Base-by-base conservation (phyloP, 139 green algal genomes). In the Chlorella sorokiniana region DNA sequence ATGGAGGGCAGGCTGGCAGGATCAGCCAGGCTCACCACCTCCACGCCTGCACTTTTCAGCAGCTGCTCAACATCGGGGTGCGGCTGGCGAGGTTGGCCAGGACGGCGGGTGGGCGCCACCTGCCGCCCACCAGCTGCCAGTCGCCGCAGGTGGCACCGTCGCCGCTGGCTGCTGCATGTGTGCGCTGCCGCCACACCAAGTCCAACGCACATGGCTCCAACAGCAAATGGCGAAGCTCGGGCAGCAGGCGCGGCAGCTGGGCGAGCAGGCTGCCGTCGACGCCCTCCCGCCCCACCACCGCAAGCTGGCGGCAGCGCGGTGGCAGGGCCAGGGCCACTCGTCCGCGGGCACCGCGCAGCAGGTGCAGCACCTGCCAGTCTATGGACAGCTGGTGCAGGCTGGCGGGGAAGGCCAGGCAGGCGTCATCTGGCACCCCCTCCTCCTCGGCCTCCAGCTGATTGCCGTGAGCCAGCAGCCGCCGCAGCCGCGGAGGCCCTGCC, bases 361-460 rank as follows among this genome's bases (percentile, higher is more conserved):
- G 73, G 18, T 68, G 48, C 0, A 77, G 70, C 45, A 63, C 44
- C 41, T 77, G 70, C 70, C 70, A 77, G 44, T 79, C 73, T 4
- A 79, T 31, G 10, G 73, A 79, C 27, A 79, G 73, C 54, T 79
- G 73, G 37, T 54, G 73, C 73, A 79, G n/a, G n/a, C n/a, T n/a
- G n/a, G n/a, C n/a, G 44, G 40, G 51, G 41, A 73, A 54, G 10
- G 22, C 69, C 22, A 59, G 6, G 18, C 23, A 6, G 56, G 6
- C 18, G 18, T 65, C 18, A 31, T 31, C 56, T 31, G 18, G 18
- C 65, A 35, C 35, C 65, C n/a, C 65, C 1, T 72, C 65, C 35
- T 72, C 65, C 18, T 37, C 37, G 18, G 73, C 73, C 18, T 79
- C 73, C 73, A 79, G 54, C 73, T 79, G 73, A 29, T 79, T 79